Base-by-base conservation (phyloP, 257 asterid species). In the Solanum lycopersicoides region DNA sequence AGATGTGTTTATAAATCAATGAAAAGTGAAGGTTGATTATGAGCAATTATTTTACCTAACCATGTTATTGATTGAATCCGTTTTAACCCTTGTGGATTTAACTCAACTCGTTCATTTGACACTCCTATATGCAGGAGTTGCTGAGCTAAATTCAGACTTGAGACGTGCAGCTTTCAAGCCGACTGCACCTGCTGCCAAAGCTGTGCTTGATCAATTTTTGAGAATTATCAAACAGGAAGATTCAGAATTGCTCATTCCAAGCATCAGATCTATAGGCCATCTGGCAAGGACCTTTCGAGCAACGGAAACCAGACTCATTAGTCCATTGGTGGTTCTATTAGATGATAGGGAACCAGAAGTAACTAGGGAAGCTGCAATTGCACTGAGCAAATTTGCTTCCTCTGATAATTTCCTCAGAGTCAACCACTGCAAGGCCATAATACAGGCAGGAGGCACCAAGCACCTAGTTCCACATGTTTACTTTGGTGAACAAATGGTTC, bases 231-330 rank as follows among this genome's bases (percentile, higher is more conserved):
- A 83, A 32, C 75, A 35, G 65, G 83, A 53, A 45, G 87, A 87
- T 56, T 87, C 87, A 9, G 87, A 87, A 20, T 60, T 87, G 30
- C 69, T 87, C 4, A 35, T 50, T 53, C 89, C 87, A 44, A 82
- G 87, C 87, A 59, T 87, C n/a, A 34, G 34, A 18, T 87, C 87
- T 14, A 71, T 87, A 30, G 89, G 89, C 1, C 79, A 87, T 72
- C 60, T 87, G 42, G 89, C 89, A 14, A 69, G 89, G 18, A 87
- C 89, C 32, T 87, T 87, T n/a, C 89, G 89, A 83, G 89, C 89
- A 32, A 82, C 89, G 11, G 89, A 87, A n/a, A 87, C 89, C 39
- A 45, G 89, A 59, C 56, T 73, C n/a, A 86, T 86, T 86, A 0
- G 30, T 71, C 88, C 88, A 23, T 50, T 86, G 65, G 88, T 86